These are phyloP conservation scores for Bretschneidera sinensis DNA, from an alignment of 345 rosid genomes.

Conservation along the genomic window DNA sequence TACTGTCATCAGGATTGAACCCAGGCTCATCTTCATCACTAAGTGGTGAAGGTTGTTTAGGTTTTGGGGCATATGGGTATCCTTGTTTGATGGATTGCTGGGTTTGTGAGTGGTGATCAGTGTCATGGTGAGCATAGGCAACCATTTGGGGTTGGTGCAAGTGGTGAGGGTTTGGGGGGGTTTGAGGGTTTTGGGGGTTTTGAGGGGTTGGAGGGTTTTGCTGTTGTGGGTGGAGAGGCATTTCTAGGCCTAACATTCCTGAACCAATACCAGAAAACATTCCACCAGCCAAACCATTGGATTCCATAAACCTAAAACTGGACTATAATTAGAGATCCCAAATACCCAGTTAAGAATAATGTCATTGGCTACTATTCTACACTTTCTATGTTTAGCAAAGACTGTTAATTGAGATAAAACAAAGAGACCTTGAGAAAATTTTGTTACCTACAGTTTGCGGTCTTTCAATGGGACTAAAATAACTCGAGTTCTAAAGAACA, in stretches of 20 bases:
- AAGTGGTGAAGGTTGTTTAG: slow-evolving; percentile 49
- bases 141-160: slow-evolving; percentile 55
- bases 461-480: background rate
- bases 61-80: slow-evolving; percentile 36
- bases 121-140: slow-evolving; percentile 36
- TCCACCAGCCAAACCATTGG: slow-evolving; percentile 53
- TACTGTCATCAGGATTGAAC: slow-evolving; percentile 46
- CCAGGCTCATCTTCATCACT: slow-evolving; percentile 82
- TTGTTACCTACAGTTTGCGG: background rate
- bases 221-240: slow-evolving; percentile 55
- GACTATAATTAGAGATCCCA: background rate
- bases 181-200: slow-evolving; percentile 31
- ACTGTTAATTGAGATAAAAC: background rate
- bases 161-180: slow-evolving; percentile 34
- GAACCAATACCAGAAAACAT: slow-evolving; percentile 67
- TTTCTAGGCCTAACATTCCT: slow-evolving; percentile 69
- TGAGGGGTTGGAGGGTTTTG: slow-evolving; percentile 23
- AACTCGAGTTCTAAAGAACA: background rate
- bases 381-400: background rate
- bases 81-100: slow-evolving; percentile 41
- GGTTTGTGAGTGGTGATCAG: slow-evolving; percentile 35
- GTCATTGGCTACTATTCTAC: slow-evolving; percentile 11
- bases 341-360: slow-evolving; percentile 11
- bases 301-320: slow-evolving; percentile 46
- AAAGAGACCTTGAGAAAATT: background rate